A percentile compares a stretch with the other conserved stretches of the same genome.
phyloP scores from a whole-genome alignment of 2,329 filamentous ascomycete genomes.

The Zymoseptoria pseudotritici region DNA sequence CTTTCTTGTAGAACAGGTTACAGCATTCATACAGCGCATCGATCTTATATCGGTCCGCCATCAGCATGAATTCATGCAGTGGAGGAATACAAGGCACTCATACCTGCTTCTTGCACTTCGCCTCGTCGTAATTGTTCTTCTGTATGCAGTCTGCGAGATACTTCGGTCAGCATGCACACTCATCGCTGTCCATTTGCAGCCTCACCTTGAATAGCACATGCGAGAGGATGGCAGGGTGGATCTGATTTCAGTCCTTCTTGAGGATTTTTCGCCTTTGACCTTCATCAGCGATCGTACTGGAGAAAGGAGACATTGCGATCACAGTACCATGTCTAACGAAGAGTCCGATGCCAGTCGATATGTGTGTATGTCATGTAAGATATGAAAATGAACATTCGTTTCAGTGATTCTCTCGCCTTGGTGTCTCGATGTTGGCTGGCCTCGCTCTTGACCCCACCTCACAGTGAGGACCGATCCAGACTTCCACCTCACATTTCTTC shows the following conservation, averaged over 20 bases:
- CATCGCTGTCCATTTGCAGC: not conserved
- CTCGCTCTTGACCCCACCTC: not conserved
- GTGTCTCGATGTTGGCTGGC: not conserved
- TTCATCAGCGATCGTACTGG: not conserved
- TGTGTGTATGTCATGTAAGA: not conserved
- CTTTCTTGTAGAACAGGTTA: conserved; percentile 72
- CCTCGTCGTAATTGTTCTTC: conserved; percentile 78
- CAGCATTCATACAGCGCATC: conserved; percentile 92
- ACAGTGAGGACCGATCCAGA: too few species aligned
- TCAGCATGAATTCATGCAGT: conserved; percentile 3
- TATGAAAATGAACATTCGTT: not conserved
- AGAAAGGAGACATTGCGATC: not conserved
- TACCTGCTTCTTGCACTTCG: conserved; percentile 61
- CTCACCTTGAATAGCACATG: conserved; percentile 84
- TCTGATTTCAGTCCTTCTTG: conserved; percentile 66
- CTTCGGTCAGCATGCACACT: not conserved
- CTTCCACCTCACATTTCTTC: not conserved
- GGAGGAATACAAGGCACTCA: not conserved
- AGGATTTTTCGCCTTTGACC: conserved; percentile 25
- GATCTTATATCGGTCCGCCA: conserved; percentile 46
- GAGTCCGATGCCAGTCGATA: not conserved
- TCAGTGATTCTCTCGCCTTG: not conserved
- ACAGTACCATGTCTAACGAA: not conserved
- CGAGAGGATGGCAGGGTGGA: conserved; percentile 78
- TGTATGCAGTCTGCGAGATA: conserved; percentile 54